Evolutionary conservation across 2,329 filamentous ascomycete species (phyloP).

Genomic region (Rutstroemia sydowiana): DNA sequence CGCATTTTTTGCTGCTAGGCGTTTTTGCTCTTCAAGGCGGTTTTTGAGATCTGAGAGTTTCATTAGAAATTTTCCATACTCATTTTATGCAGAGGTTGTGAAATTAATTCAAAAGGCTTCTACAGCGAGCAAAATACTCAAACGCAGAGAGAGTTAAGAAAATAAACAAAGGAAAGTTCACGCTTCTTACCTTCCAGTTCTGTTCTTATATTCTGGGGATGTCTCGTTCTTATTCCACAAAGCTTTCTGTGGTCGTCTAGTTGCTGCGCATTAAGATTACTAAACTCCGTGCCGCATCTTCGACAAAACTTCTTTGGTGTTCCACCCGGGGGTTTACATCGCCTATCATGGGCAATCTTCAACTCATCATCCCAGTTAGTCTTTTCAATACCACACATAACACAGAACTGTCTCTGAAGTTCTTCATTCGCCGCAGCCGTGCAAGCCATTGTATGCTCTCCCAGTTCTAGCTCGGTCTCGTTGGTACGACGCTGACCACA

Average conservation of each 20-base stretch:
- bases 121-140: background rate
- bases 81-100: background rate
- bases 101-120: background rate
- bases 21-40: background rate
- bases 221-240: conserved; percentile 3
- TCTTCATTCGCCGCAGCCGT: background rate
- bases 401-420: conserved; percentile 8
- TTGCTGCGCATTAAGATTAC: background rate
- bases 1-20: conserved; percentile 3
- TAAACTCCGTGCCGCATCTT: conserved; percentile 5
- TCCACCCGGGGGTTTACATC: conserved; percentile 7
- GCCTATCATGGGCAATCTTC: background rate
- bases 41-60: background rate
- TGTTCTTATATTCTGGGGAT: background rate
- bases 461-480: background rate
- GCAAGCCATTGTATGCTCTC: background rate
- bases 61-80: no score
- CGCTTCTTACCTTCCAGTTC: conserved; percentile 1
- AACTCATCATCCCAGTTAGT: background rate
- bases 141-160: background rate
- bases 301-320: conserved; percentile 2
- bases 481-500: conserved; percentile 13
- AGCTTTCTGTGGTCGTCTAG: conserved; percentile 1
- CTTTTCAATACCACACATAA: conserved; percentile 13
- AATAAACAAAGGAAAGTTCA: no score